Conservation (phyloP, 495 filamentous ascomycete genomes). For the Recurvomyces mirabilis region DNA sequence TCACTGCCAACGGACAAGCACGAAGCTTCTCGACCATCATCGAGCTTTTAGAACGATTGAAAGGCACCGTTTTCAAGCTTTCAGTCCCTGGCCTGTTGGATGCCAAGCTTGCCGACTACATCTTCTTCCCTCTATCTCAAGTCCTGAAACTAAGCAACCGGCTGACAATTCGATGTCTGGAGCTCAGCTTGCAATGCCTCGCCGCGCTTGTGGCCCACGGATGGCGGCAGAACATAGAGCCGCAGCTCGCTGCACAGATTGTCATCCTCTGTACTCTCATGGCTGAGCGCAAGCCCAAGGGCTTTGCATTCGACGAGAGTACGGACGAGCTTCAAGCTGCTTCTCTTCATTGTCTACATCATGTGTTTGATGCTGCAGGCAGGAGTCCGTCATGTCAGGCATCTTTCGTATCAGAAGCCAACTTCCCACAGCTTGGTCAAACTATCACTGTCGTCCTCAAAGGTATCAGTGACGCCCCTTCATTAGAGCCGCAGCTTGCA, state of each 20-base stretch:
- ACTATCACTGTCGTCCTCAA: slow-evolving; percentile 72
- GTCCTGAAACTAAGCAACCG: slow-evolving; percentile 66
- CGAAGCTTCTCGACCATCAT: slow-evolving; percentile 41
- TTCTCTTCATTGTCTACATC: slow-evolving; percentile 46
- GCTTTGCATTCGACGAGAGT: slow-evolving; percentile 19
- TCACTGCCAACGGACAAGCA: slow-evolving; percentile 47
- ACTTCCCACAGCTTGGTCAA: slow-evolving; percentile 76
- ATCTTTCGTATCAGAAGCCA: slow-evolving; percentile 41
- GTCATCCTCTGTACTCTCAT: slow-evolving; percentile 75
- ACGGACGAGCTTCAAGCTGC: slow-evolving; percentile 30
- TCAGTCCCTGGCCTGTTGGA: no score
- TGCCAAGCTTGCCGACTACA: slow-evolving; percentile 78
- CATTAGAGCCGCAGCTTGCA: slow-evolving; percentile 51
- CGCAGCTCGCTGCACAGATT: slow-evolving; percentile 68
- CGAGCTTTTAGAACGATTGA: slow-evolving; percentile 40
- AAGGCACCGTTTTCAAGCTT: no score
- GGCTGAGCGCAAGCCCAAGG: slow-evolving; percentile 49
- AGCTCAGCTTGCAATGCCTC: slow-evolving; percentile 63
- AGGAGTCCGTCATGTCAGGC: slow-evolving; percentile 25
- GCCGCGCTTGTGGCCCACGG: slow-evolving; percentile 59
- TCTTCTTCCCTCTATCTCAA: slow-evolving; percentile 85
- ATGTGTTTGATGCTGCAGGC: slow-evolving; percentile 37
- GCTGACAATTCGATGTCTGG: slow-evolving; percentile 60
- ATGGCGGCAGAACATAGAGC: slow-evolving; percentile 58
- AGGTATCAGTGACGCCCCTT: slow-evolving; percentile 47